Conservation (phyloP, 2,329 filamentous ascomycete species). For the Elsinoe necatrix region DNA sequence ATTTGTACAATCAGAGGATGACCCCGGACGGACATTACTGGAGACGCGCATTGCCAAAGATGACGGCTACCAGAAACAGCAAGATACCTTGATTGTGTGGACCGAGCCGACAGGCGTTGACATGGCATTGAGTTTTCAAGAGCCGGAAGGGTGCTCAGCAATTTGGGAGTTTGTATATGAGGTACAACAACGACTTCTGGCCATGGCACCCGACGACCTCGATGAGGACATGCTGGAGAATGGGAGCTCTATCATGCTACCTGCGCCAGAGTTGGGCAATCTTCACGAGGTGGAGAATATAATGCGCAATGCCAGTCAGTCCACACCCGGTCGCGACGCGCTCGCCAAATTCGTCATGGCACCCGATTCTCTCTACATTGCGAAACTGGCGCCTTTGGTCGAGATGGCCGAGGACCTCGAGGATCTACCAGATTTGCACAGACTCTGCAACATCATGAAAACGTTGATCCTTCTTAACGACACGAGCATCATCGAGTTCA, state of each 20-base stretch:
- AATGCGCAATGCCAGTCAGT: slow-evolving; percentile 70
- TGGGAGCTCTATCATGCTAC: slow-evolving; percentile 63
- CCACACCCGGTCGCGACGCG: slow-evolving; percentile 69
- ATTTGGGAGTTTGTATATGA: slow-evolving; percentile 95
- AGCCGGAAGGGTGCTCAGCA: slow-evolving; percentile 82
- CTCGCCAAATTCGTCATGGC: slow-evolving; percentile 78
- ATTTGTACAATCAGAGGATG: slow-evolving; percentile 86
- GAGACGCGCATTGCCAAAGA: slow-evolving; percentile 88
- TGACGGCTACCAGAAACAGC: slow-evolving; percentile 96
- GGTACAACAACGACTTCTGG: slow-evolving; percentile 67
- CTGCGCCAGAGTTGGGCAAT: slow-evolving; percentile 70
- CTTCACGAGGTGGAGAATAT: slow-evolving; percentile 75
- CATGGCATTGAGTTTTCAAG: slow-evolving; percentile 97
- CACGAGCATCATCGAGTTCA: slow-evolving; percentile 79
- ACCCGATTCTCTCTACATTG: slow-evolving; percentile 66
- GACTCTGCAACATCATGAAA: slow-evolving; percentile 97
- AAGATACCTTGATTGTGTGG: slow-evolving; percentile 97
- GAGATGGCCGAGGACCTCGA: slow-evolving; percentile 86
- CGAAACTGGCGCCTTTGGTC: slow-evolving; percentile 77
- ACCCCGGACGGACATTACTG: slow-evolving; percentile 71
- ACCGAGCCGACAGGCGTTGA: slow-evolving; percentile 85
- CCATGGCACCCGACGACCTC: slow-evolving; percentile 61
- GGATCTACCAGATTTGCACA: slow-evolving; percentile 75
- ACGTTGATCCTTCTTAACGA: slow-evolving; percentile 90
- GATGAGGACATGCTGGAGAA: slow-evolving; percentile 80